Percentiles rank a stretch among this genome's conserved stretches.
phyloP scores from a whole-genome alignment of 1,284 basidiomycete genomes.

The Tetrapyrgos nigripes region DNA sequence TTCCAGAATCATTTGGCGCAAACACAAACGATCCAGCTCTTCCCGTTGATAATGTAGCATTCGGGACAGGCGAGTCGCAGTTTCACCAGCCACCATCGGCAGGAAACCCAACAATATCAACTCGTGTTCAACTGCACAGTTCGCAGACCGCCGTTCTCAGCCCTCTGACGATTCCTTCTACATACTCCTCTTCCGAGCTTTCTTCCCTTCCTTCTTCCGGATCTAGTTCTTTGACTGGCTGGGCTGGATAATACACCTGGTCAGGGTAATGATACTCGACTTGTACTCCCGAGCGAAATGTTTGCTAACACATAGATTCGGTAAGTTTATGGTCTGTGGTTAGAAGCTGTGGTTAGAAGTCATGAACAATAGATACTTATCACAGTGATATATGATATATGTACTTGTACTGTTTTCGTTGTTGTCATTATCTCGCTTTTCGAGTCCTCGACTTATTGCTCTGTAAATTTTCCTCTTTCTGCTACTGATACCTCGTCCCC shows the following conservation, averaged over 20 bases:
- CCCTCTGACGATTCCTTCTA: conserved; percentile 35
- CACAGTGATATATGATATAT: no score
- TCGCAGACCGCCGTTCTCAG: conserved; percentile 3
- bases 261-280: neutral
- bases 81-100: neutral
- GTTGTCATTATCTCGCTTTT: neutral
- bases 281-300: no score
- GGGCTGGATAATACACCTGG: conserved; percentile 39
- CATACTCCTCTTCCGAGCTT: conserved; percentile 33
- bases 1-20: neutral
- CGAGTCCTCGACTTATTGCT: no score
- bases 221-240: conserved; percentile 44
- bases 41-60: neutral
- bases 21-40: neutral
- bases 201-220: conserved; percentile 28
- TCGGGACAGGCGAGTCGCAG: neutral
- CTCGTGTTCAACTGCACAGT: neutral
- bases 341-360: no score
- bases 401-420: neutral
- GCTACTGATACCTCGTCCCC: no score
- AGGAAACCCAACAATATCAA: neutral
- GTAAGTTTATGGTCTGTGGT: no score
- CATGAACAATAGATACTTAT: neutral
- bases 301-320: no score
- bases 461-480: no score